Conservation (phyloP, 179 eudicot genomes). For the Beta corolliflora region DNA sequence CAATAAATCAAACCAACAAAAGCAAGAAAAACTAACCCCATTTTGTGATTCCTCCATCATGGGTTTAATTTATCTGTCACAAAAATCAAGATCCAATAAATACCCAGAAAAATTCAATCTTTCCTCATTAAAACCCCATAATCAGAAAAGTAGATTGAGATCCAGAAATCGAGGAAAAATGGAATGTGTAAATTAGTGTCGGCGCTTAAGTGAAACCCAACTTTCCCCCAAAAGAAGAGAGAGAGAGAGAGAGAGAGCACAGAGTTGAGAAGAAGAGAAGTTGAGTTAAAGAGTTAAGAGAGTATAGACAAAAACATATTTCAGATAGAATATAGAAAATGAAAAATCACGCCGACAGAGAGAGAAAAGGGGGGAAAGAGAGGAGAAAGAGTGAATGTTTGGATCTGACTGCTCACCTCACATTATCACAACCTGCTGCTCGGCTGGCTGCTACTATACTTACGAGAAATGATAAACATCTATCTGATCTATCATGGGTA, state of each 20-base stretch:
- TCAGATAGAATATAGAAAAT: too few relatives aligned
- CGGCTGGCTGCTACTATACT: constrained; percentile 10
- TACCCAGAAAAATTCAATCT: constrained; percentile 19
- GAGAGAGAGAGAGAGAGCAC: not conserved
- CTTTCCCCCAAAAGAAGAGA: too few relatives aligned
- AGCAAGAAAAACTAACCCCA: constrained; percentile 42
- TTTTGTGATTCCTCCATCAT: constrained; percentile 36
- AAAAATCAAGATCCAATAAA: constrained; percentile 19
- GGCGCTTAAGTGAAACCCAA: constrained; percentile 17
- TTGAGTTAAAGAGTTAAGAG: not conserved
- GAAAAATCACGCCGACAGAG: constrained; percentile 16
- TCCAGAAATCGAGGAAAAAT: not conserved
- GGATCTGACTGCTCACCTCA: constrained; percentile 11
- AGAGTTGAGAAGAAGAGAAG: constrained; percentile 2
- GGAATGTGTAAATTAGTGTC: constrained; percentile 11
- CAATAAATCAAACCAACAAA: not conserved
- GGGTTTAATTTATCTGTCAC: not conserved
- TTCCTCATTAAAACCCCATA: constrained; percentile 14
- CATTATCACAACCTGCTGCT: not conserved
- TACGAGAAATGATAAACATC: too few relatives aligned
- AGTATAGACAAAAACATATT: not conserved
- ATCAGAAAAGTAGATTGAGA: not conserved
- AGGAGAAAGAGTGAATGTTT: not conserved
- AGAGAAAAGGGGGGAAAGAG: not conserved
- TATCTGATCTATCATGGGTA: too few relatives aligned